Evolutionary conservation across 2,329 filamentous ascomycete species (phyloP), one percentile per base, ranked within the genome.

Genomic region (Xylariaceae sp.): DNA sequence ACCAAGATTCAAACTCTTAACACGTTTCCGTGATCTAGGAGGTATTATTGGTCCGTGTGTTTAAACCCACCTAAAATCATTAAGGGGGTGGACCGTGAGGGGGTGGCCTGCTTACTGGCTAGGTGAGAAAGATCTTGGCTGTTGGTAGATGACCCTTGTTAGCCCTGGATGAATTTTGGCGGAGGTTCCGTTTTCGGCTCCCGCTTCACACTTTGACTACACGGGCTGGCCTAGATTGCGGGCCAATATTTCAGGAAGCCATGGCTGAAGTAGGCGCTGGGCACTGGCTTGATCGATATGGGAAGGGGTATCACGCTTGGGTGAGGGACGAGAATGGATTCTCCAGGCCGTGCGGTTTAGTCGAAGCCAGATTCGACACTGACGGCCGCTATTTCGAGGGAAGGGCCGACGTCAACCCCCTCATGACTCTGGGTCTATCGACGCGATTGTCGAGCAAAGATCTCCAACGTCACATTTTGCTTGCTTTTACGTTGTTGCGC

Each of bases 361-460:
- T 64, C 13, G 64, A 66, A 39, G 45, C 54, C n/a, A 46, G 49
- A n/a, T 66, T 66, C 51, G 61, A 66, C 50, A 26, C 55, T 3
- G 64, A 66, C 39, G 64, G 63, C 10, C 54, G 52, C 15, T 61
- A 64, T 36, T 56, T 60, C 23, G 61, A 56, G 13, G 64, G 64
- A 13, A 54, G 63, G 29, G 63, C 63, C 11, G 64, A 66, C 33
- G 49, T 66, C 18, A 64, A 55, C 23, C 24, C 55, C 11, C 45
- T 60, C 32, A 44, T 65, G 13, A 51, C 32, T 2, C 30, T 57
- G n/a, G 45, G 50, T 16, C 27, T 61, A 23, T 52, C 53, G 13
- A 64, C 62, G 8, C 37, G 50, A 10, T 42, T 64, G 6, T 54
- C 58, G 4, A 30, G 16, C 18, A 27, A 48, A 6, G 45, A 49